Base-by-base conservation (phyloP, 768 basidiomycete genomes). In the Pluteus cervinus region DNA sequence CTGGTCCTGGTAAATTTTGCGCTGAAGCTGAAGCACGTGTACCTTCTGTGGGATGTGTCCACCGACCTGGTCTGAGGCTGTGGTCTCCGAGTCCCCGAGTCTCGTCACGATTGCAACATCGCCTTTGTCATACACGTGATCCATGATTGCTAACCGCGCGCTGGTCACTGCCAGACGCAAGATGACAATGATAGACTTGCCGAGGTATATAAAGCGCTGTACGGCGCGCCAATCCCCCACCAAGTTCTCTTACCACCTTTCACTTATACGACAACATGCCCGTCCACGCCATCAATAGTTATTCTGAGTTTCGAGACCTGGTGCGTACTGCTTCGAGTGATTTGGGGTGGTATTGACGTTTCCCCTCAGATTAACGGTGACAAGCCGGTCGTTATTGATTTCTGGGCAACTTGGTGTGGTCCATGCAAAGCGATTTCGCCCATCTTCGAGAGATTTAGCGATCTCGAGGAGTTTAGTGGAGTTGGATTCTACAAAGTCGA, bases 391-490 rank as follows among this genome's bases (percentile, higher is more conserved):
- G 52, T 81, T 12, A 65, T 86, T 50, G 81, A 86, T 59, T 85
- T 86, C 61, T 82, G 79, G 79, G 84, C 84, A 26, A 71, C 73
- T 2, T 85, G 84, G 83, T 85, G 78, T 57, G 80, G 80, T 11
- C 81, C 82, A 10, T 85, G 82, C 74, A 67, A 60, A 39, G 44
- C 66, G 26, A 83, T 86, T 58, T 72, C 73, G 14, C 83, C 83
- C 37, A 51, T 80, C 28, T 77, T 84, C 46, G 77, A 82, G 55
- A 63, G 69, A 44, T 51, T 80, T n/a, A 65, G 76, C 3, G 45
- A 60, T 0, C 29, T 50, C 8, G 46, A 47, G 4, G 52, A 56
- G 15, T 52, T 47, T 36, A 43, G 56, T 2, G 60, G 53, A 9
- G 52, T 82, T 38, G 65, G 68, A 12, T 81, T 85, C 55, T 83